A percentile compares a stretch with the other conserved stretches of the same genome.
phyloP scores from a whole-genome alignment of 345 rosid species.

The Gossypioides kirkii region DNA sequence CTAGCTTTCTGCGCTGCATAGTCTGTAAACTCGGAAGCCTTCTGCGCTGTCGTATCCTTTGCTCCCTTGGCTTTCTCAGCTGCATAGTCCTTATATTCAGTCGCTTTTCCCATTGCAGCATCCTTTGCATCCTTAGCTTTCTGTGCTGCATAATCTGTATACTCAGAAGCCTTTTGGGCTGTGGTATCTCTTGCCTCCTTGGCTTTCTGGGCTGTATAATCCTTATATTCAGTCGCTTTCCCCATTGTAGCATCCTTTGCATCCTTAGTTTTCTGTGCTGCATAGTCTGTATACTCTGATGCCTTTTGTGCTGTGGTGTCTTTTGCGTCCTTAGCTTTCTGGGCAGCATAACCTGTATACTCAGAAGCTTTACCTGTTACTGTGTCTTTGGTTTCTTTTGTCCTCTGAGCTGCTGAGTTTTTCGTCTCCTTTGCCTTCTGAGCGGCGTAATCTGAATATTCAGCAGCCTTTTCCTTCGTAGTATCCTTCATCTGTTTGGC shows the following conservation, averaged over 20 bases:
- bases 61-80: slow-evolving; percentile 1
- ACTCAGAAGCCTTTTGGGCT: slow-evolving; percentile 27
- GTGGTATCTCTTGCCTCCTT: slow-evolving; percentile 13
- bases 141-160: slow-evolving; percentile 24
- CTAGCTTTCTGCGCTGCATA: slow-evolving; percentile 24
- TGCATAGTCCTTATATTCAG: slow-evolving; percentile 18
- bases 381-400: slow-evolving; percentile 6
- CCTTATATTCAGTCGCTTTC: slow-evolving; percentile 8
- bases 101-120: slow-evolving; percentile 18
- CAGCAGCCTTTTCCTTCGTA: background rate
- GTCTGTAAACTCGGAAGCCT: slow-evolving; percentile 20
- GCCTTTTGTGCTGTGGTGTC: slow-evolving; percentile 25
- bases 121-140: slow-evolving; percentile 31
- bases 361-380: slow-evolving; percentile 24
- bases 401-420: slow-evolving; percentile 21
- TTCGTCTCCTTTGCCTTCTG: slow-evolving; percentile 22
- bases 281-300: slow-evolving; percentile 9
- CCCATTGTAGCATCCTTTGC: slow-evolving; percentile 11
- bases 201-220: slow-evolving; percentile 25
- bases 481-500: background rate
- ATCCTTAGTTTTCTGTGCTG: slow-evolving; percentile 10
- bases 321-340: slow-evolving; percentile 20
- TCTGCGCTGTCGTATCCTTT: slow-evolving; percentile 3
- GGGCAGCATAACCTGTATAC: slow-evolving; percentile 15
- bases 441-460: background rate